A percentile compares a stretch with the other conserved stretches of the same genome.
phyloP scores from a whole-genome alignment of 139 green algal genomes.

The Picochlorum sp. region DNA sequence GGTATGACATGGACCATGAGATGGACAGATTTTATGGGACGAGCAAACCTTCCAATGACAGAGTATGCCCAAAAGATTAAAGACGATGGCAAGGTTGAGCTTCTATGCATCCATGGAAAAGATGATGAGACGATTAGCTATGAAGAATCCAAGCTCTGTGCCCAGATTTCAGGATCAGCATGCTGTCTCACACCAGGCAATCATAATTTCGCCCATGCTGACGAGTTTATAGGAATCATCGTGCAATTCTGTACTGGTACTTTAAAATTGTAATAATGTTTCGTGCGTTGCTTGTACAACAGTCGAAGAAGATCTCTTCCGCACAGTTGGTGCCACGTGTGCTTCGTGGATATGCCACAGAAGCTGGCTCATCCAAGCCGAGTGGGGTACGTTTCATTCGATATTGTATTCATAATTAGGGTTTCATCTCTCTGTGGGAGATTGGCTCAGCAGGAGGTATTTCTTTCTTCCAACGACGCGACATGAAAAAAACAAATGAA shows the following conservation, averaged over 20 bases:
- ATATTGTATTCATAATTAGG: not conserved
- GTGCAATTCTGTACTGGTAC: constrained; percentile 15
- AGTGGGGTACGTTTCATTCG: constrained; percentile 1
- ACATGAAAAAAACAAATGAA: not conserved
- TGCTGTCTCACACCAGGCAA: constrained; percentile 30
- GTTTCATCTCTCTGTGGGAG: not conserved
- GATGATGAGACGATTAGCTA: constrained; percentile 15
- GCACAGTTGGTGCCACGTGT: no score
- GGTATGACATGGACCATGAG: constrained; percentile 32
- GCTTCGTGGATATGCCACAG: not conserved
- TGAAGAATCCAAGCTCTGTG: constrained; percentile 4
- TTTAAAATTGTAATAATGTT: not conserved
- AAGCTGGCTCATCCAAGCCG: not conserved
- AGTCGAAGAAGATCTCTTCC: no score
- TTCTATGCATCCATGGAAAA: constrained; percentile 11
- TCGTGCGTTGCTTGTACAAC: not conserved
- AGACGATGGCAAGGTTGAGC: not conserved
- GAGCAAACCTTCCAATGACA: not conserved
- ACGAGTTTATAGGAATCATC: constrained; percentile 14
- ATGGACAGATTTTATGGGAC: not conserved
- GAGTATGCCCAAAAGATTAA: not conserved
- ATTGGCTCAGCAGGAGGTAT: no score
- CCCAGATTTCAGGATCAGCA: constrained; percentile 4
- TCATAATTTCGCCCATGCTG: constrained; percentile 27
- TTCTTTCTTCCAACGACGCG: not conserved